phyloP scores from a whole-genome alignment of 2,329 filamentous ascomycete species.

The Neopestalotiopsis sp. region DNA sequence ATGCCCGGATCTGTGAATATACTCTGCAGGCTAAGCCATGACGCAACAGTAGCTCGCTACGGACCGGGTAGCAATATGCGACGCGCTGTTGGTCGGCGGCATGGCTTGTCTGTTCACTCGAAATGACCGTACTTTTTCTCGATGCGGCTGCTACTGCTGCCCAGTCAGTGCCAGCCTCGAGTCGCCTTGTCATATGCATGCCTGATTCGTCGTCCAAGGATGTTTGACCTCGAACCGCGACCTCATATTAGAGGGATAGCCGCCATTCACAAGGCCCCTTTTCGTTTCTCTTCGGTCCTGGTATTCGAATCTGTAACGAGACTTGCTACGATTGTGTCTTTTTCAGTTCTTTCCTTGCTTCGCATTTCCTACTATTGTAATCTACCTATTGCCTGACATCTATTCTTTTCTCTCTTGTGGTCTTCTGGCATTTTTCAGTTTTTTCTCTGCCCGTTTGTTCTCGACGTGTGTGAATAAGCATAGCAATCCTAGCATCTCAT shows the following conservation, averaged over 20 bases:
- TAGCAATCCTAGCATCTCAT: constrained; percentile 29
- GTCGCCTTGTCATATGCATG: background rate
- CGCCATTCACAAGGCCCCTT: constrained; percentile 22
- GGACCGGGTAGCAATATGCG: constrained; percentile 9
- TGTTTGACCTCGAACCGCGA: background rate
- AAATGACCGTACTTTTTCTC: background rate
- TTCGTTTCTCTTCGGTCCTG: constrained; percentile 27
- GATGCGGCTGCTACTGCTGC: background rate
- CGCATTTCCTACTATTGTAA: constrained; percentile 22
- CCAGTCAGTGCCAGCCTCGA: constrained; percentile 5
- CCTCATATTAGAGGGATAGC: constrained; percentile 13
- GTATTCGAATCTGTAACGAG: constrained; percentile 31
- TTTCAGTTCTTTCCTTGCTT: constrained; percentile 22
- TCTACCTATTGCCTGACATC: background rate
- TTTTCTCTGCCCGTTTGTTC: constrained; percentile 31
- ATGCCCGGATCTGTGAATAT: background rate
- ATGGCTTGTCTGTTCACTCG: constrained; percentile 2
- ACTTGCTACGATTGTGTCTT: constrained; percentile 25
- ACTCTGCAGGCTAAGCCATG: constrained; percentile 19
- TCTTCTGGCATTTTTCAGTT: constrained; percentile 24
- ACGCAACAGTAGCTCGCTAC: constrained; percentile 18
- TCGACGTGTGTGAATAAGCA: constrained; percentile 23
- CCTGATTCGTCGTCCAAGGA: background rate
- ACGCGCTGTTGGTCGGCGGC: constrained; percentile 16
- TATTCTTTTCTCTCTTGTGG: constrained; percentile 19